phyloP scores from a whole-genome alignment of 768 basidiomycete genomes.

The Hypsizygus marmoreus region DNA sequence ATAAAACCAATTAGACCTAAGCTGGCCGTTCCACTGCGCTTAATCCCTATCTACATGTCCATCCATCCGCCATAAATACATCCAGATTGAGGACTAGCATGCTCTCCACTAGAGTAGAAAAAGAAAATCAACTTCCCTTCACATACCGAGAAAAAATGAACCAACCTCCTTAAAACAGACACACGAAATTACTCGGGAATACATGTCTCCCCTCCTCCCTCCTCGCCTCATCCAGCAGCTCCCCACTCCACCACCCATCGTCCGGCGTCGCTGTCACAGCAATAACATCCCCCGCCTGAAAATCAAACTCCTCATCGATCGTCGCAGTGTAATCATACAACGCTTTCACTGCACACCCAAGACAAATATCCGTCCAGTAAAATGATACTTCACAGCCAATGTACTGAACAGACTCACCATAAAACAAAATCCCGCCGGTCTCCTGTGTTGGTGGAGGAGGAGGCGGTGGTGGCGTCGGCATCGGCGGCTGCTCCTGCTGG shows the following conservation, averaged over 20 bases:
- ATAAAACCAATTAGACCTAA: not conserved
- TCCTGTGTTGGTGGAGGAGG: conserved; percentile 21
- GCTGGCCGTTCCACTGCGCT: not conserved
- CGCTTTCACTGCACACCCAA: conserved; percentile 67
- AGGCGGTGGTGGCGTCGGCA: conserved; percentile 26
- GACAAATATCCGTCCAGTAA: not conserved
- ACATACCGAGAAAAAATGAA: not conserved
- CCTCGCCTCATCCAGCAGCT: conserved; percentile 73
- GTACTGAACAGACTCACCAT: conserved; percentile 55
- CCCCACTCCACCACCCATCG: conserved; percentile 98
- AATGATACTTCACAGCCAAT: too few relatives aligned
- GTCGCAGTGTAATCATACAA: conserved; percentile 85
- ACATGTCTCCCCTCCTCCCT: conserved; percentile 71
- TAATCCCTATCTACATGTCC: not conserved
- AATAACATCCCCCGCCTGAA: conserved; percentile 94
- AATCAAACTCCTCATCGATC: conserved; percentile 93
- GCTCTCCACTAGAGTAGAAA: too few relatives aligned
- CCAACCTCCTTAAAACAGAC: conserved; percentile 55
- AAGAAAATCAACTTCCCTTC: not conserved
- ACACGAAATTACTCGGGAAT: conserved; percentile 89
- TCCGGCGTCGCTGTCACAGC: conserved; percentile 94
- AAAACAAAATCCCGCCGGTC: conserved; percentile 66
- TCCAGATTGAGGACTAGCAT: not conserved
- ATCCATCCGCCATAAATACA: not conserved
- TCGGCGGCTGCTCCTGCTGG: conserved; percentile 16